Evolutionary conservation across 2,329 filamentous ascomycete species (phyloP).

Genomic region (Fusarium napiforme): DNA sequence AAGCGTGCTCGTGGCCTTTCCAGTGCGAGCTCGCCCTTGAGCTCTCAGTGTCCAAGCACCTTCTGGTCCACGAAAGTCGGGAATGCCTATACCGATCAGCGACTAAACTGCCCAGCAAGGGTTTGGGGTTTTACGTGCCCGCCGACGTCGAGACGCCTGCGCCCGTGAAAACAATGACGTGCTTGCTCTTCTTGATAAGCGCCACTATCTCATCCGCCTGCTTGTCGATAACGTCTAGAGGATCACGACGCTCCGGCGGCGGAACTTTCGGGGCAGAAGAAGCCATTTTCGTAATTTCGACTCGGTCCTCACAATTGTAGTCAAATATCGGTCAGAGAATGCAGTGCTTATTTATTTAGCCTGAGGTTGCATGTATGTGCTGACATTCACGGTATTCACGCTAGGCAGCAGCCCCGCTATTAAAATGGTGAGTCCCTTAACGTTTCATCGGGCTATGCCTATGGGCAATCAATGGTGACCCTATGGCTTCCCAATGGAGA

Average conservation of each 20-base stretch:
- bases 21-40: conserved; percentile 51
- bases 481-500: not conserved
- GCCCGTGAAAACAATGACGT: conserved; percentile 60
- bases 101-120: accelerated
- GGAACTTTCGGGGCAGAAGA: conserved; percentile 24
- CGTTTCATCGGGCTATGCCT: not conserved
- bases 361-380: not conserved
- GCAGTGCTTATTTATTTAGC: not conserved
- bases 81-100: conserved; percentile 50
- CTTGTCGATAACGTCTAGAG: conserved; percentile 26
- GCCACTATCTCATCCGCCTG: conserved; percentile 53
- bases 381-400: not conserved
- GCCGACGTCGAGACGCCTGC: conserved; percentile 60
- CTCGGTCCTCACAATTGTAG: accelerated
- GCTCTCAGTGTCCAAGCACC: conserved; percentile 58
- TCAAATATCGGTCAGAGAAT: too few species aligned
- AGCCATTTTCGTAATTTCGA: conserved; percentile 1
- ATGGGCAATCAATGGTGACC: not conserved
- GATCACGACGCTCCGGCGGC: conserved; percentile 26
- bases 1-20: conserved; percentile 50
- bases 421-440: not conserved
- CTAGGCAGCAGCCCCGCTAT: conserved; percentile 31
- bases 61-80: conserved; percentile 60
- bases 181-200: conserved; percentile 55
- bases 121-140: conserved; percentile 32